Evolutionary conservation across 345 rosid genomes (phyloP), one percentile per base, ranked within the genome.

Genomic region (Gossypioides kirkii): DNA sequence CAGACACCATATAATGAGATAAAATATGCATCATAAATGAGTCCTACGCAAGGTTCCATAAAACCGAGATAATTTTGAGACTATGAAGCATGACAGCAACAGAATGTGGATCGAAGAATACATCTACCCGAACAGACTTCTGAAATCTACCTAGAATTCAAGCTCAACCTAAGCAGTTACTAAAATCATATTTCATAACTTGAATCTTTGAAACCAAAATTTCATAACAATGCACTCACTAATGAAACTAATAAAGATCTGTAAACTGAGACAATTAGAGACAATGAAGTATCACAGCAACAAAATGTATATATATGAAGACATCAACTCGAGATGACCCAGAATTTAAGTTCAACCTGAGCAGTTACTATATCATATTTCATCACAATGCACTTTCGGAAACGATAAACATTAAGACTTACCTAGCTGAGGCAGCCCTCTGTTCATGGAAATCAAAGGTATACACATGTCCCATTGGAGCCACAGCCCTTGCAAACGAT

Each of bases 381-480:
- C 43, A 47, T 8, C 17, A 54, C 13, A 61, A 45, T 36, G 22
- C 41, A 65, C 22, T 70, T 6, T 50, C 18, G 13, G 0, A 70
- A 22, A 7, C 22, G 45, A 26, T 7, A 71, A 58, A 55, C 54
- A 36, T 42, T 67, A 67, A 25, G n/a, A 38, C 41, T 72, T 80
- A 94, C 98, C 98, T 90, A 55, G 98, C 98, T 70, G 90, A 92
- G 55, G 80, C 81, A 85, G 97, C 98, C 76, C 97, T 87, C 74
- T 94, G 95, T 80, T 94, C 92, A 26, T 94, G 98, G 83, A 89
- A 94, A 85, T 92, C 98, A 81, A 92, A 92, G 0, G 97, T 89
- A 80, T 89, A 89, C n/a, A 92, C 90, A 76, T 90, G 98, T 42
- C 98, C 98, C 8, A 83, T 83, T 25, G 98, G 97, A 82, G 94